These are phyloP conservation scores for Pseudonitzschia pungens DNA, from an alignment of 108 stramenopile species.

Conservation along the genomic window DNA sequence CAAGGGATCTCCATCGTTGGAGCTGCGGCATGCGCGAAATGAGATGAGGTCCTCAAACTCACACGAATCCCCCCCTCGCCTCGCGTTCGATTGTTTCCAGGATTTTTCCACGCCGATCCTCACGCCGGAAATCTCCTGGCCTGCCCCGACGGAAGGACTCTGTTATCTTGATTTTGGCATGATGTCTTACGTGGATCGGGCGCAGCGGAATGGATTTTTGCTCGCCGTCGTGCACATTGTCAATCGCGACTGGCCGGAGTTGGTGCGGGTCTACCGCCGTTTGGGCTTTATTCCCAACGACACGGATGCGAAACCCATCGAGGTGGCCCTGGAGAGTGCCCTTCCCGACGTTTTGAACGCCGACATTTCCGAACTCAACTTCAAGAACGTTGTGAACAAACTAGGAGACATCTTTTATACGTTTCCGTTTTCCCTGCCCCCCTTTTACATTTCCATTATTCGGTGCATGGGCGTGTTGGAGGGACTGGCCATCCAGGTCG, in stretches of 20 bases:
- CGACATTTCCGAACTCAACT: constrained; percentile 92
- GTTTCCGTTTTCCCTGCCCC: constrained; percentile 94
- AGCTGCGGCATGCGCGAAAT: too few relatives aligned
- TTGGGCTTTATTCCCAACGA: constrained; percentile 93
- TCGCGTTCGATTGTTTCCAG: constrained; percentile 3
- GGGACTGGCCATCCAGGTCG: constrained; percentile 94
- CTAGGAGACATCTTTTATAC: constrained; percentile 96
- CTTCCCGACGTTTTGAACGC: constrained; percentile 93
- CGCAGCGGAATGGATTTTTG: constrained; percentile 92
- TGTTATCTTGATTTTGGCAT: constrained; percentile 97
- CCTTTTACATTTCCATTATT: constrained; percentile 97
- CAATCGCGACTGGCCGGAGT: constrained; percentile 90
- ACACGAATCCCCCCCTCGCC: too few relatives aligned
- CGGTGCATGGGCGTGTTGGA: constrained; percentile 96
- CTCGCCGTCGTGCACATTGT: constrained; percentile 96
- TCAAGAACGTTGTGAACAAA: constrained; percentile 94
- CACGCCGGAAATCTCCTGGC: constrained; percentile 88
- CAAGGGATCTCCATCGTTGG: too few relatives aligned
- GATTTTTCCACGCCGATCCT: constrained; percentile 36
- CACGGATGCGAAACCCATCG: constrained; percentile 86
- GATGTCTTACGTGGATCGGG: constrained; percentile 88
- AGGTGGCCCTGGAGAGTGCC: constrained; percentile 83
- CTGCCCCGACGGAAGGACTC: constrained; percentile 73
- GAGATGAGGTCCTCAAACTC: too few relatives aligned
- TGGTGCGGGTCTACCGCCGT: constrained; percentile 81